Evolutionary conservation across 1,284 basidiomycete genomes (phyloP).

Genomic region (Fistulinella staudtii): DNA sequence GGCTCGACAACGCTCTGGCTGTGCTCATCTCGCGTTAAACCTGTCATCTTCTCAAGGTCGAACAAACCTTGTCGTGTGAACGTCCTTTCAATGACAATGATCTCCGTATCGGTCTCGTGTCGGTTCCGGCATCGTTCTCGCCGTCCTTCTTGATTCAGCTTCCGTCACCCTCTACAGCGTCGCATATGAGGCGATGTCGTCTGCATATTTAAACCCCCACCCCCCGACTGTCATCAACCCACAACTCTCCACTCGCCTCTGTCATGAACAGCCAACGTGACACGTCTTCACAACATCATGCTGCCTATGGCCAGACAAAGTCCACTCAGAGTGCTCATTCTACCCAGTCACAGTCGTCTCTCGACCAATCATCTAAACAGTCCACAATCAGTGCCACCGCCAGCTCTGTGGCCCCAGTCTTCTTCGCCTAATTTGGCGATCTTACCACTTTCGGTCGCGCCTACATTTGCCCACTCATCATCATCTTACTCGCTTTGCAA

Average conservation of each 20-base stretch:
- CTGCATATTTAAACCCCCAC: slow-evolving; percentile 25
- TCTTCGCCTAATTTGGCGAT: slow-evolving; percentile 38
- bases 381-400: slow-evolving; percentile 44
- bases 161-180: slow-evolving; percentile 15
- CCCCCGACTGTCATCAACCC: slow-evolving; percentile 5
- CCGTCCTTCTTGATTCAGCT: slow-evolving; percentile 23
- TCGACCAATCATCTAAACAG: slow-evolving; percentile 30
- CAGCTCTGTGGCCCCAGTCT: slow-evolving; percentile 42
- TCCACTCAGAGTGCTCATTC: slow-evolving; percentile 18
- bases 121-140: slow-evolving; percentile 28
- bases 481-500: not conserved
- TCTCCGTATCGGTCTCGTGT: slow-evolving; percentile 23
- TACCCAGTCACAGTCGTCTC: slow-evolving; percentile 11
- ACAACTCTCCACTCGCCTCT: not conserved
- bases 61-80: slow-evolving; percentile 16
- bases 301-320: slow-evolving; percentile 21
- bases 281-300: slow-evolving; percentile 31
- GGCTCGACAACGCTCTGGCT: slow-evolving; percentile 10
- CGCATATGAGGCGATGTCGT: slow-evolving; percentile 29
- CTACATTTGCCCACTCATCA: not conserved
- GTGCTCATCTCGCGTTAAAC: slow-evolving; percentile 15
- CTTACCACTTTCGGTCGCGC: not conserved
- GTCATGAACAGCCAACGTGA: slow-evolving; percentile 44
- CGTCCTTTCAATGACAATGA: slow-evolving; percentile 8
- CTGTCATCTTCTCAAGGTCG: slow-evolving; percentile 10